Evolutionary conservation across 108 stramenopile species (phyloP).

Genomic region (Skeletonema menzelii): DNA sequence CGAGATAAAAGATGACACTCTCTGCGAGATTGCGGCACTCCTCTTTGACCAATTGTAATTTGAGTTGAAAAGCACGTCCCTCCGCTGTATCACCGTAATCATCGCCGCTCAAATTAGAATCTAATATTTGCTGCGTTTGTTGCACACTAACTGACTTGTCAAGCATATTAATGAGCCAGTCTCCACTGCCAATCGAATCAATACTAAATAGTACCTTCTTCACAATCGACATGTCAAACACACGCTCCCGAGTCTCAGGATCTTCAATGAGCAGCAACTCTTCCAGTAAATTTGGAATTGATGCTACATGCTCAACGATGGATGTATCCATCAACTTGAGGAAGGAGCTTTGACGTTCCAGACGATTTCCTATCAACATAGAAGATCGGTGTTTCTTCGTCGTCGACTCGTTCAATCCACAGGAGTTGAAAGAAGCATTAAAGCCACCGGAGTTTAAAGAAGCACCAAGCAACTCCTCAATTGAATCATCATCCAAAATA

Average conservation of each 20-base stretch:
- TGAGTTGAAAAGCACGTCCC: constrained; percentile 6
- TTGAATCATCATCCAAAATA: background rate
- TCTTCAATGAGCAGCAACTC: constrained; percentile 14
- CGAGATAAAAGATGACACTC: constrained; percentile 5
- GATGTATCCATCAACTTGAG: constrained; percentile 8
- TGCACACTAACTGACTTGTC: constrained; percentile 8
- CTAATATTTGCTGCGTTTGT: background rate
- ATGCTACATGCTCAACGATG: constrained; percentile 11
- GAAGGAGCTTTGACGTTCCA: background rate
- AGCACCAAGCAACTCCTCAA: background rate
- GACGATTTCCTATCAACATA: background rate
- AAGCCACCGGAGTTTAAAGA: background rate
- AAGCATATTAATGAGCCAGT: constrained; percentile 12
- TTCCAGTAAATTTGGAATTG: constrained; percentile 6
- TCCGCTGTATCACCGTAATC: constrained; percentile 6
- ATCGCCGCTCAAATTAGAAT: background rate
- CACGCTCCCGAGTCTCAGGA: constrained; percentile 2
- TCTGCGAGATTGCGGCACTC: constrained; percentile 10
- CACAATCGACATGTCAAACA: constrained; percentile 17
- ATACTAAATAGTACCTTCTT: constrained; percentile 9
- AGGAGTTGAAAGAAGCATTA: background rate
- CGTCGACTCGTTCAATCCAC: background rate
- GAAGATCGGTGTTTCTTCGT: background rate
- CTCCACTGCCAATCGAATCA: constrained; percentile 8
- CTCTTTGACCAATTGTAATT: constrained; percentile 6